Evolutionary conservation across 495 filamentous ascomycete genomes (phyloP).

Genomic region (Tetracladium marchalianum): DNA sequence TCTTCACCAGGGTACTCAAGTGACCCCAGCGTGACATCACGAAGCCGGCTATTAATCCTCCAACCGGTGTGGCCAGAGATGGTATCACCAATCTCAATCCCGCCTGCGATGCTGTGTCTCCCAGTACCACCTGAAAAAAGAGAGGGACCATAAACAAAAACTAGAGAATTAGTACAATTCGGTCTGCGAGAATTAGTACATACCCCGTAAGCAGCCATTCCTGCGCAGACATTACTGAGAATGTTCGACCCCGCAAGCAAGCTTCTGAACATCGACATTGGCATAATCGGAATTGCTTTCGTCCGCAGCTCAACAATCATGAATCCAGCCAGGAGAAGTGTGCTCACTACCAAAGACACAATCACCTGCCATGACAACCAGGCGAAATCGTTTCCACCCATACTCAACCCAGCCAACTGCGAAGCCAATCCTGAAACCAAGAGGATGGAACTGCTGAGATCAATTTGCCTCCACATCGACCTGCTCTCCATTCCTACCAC

Average conservation of each 20-base stretch:
- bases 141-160: slow-evolving; percentile 57
- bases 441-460: slow-evolving; percentile 42
- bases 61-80: slow-evolving; percentile 50
- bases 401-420: slow-evolving; percentile 48
- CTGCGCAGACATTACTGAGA: slow-evolving; percentile 50
- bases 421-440: slow-evolving; percentile 47
- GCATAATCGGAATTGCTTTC: slow-evolving; percentile 50
- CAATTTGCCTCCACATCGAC: slow-evolving; percentile 43
- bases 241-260: slow-evolving; percentile 41
- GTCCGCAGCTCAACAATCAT: slow-evolving; percentile 46
- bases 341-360: slow-evolving; percentile 38
- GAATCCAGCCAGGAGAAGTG: slow-evolving; percentile 38
- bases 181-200: slow-evolving; percentile 13
- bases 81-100: slow-evolving; percentile 50
- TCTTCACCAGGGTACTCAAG: slow-evolving; percentile 42
- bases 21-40: slow-evolving; percentile 58
- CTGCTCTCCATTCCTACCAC: slow-evolving; percentile 15
- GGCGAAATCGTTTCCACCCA: slow-evolving; percentile 52
- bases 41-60: slow-evolving; percentile 48
- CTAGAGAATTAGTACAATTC: slow-evolving; percentile 22
- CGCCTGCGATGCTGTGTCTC: slow-evolving; percentile 51
- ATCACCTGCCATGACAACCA: slow-evolving; percentile 49
- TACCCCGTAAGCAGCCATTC: slow-evolving; percentile 55
- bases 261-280: slow-evolving; percentile 44
- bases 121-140: slow-evolving; percentile 52